Percentiles rank a stretch among this genome's conserved stretches.
phyloP scores from a whole-genome alignment of 139 green algal genomes.

The Haematococcus lacustris region DNA sequence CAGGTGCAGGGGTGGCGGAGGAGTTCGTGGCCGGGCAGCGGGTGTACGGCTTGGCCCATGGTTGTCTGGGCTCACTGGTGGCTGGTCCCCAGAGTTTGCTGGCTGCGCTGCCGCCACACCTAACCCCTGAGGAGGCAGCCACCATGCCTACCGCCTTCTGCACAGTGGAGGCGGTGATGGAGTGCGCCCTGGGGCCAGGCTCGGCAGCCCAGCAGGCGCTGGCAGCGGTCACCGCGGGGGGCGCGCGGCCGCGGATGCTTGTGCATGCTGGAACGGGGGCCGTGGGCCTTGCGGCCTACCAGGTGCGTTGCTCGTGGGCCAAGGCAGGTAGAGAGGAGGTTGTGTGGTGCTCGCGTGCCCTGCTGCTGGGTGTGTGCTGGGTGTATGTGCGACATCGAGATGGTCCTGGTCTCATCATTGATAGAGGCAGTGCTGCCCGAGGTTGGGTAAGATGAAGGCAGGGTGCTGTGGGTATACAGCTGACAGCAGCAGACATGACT shows the following conservation, averaged over 20 bases:
- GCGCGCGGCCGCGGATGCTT: constrained; percentile 35
- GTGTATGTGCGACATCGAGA: not conserved
- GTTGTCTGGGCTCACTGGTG: constrained; percentile 58
- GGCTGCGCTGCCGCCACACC: constrained; percentile 43
- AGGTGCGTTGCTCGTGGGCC: constrained; percentile 19
- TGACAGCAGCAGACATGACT: not conserved
- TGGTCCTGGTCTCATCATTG: not conserved
- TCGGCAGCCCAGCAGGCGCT: constrained; percentile 61
- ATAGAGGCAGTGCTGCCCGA: not conserved
- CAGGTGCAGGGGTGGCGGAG: constrained; percentile 35
- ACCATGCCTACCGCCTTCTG: constrained; percentile 64
- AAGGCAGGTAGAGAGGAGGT: not conserved
- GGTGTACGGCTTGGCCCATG: constrained; percentile 72
- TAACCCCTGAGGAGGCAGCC: constrained; percentile 43
- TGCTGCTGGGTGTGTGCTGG: not conserved
- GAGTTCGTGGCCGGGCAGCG: constrained; percentile 47
- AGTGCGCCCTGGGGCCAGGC: too few relatives aligned
- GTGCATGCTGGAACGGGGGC: constrained; percentile 73
- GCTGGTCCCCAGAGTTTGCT: constrained; percentile 28
- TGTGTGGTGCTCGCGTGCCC: not conserved
- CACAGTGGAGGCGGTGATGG: too few relatives aligned
- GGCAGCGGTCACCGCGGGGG: constrained; percentile 14
- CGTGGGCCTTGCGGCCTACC: constrained; percentile 63
- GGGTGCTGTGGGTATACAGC: not conserved
- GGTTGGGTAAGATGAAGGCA: not conserved